A percentile compares a stretch with the other conserved stretches of the same genome.
phyloP scores from a whole-genome alignment of 2,329 filamentous ascomycete genomes.

The Tricladium varicosporioides region DNA sequence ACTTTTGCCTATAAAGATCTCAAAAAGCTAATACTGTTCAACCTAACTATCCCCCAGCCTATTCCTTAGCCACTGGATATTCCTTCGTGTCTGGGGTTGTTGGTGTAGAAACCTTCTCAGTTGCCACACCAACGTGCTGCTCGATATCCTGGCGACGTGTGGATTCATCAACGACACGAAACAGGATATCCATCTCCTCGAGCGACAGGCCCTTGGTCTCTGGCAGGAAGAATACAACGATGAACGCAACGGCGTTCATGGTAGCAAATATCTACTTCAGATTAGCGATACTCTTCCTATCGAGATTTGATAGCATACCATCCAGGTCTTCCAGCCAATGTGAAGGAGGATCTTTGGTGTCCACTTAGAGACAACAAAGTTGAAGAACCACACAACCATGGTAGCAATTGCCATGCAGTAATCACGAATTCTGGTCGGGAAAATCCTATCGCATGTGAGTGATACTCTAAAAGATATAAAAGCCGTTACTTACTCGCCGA shows the following conservation, averaged over 20 bases:
- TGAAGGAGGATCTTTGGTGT: constrained; percentile 49
- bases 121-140: constrained; percentile 1
- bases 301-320: constrained; percentile 4
- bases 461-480: constrained; percentile 46
- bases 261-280: constrained; percentile 14
- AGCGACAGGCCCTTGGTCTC: constrained; percentile 19
- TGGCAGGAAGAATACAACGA: constrained; percentile 42
- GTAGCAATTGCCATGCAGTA: constrained; percentile 47
- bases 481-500: constrained; percentile 43
- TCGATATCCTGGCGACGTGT: constrained; percentile 5
- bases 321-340: constrained; percentile 39
- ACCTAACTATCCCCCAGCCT: too few species aligned
- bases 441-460: constrained; percentile 37
- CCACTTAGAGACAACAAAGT: constrained; percentile 48
- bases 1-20: too few species aligned
- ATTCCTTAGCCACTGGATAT: background rate
- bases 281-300: background rate
- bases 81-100: background rate
- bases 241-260: constrained; percentile 11
- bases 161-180: constrained; percentile 12
- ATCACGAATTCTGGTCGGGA: constrained; percentile 38
- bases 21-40: too few species aligned
- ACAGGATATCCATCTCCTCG: constrained; percentile 19
- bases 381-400: constrained; percentile 49
- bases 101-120: background rate